Conservation (phyloP, 305 asterid genomes). For the Rubia peregrina region DNA sequence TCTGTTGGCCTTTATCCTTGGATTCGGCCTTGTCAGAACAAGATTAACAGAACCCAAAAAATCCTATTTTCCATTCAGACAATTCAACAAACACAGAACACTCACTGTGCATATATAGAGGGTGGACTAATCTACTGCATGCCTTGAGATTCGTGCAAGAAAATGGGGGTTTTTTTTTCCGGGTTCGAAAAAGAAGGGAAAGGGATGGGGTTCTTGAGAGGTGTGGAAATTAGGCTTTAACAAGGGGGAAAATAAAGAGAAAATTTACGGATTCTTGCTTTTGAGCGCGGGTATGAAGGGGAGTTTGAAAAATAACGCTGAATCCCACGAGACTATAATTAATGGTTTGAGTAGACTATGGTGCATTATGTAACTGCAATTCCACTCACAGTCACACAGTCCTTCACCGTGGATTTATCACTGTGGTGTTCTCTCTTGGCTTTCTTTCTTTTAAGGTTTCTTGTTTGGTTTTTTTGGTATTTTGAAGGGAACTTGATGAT, state of each 20-base stretch:
- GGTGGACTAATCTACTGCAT: conserved; percentile 11
- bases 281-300: conserved; percentile 67
- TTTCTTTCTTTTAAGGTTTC: neutral
- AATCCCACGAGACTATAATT: conserved; percentile 74
- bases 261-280: conserved; percentile 70
- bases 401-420: conserved; percentile 3
- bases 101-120: neutral
- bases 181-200: conserved; percentile 11
- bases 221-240: conserved; percentile 17
- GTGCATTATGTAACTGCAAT: conserved; percentile 33
- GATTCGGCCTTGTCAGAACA: conserved; percentile 41
- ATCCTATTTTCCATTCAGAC: conserved; percentile 28
- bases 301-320: conserved; percentile 69
- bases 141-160: conserved; percentile 59
- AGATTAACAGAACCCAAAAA: conserved; percentile 19
- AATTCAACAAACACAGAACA: neutral
- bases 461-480: conserved; percentile 12
- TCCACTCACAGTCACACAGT: conserved; percentile 20
- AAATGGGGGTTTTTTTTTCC: neutral
- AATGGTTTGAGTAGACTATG: conserved; percentile 32
- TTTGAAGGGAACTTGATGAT: conserved; percentile 34
- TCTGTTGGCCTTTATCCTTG: conserved; percentile 46
- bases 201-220: conserved; percentile 10
- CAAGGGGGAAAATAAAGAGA: conserved; percentile 9
- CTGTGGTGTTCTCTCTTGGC: conserved; percentile 9